Evolutionary conservation across 2,329 filamentous ascomycete species (phyloP), one percentile per base, ranked within the genome.

Genomic region (Phyllosticta citrichinensis): DNA sequence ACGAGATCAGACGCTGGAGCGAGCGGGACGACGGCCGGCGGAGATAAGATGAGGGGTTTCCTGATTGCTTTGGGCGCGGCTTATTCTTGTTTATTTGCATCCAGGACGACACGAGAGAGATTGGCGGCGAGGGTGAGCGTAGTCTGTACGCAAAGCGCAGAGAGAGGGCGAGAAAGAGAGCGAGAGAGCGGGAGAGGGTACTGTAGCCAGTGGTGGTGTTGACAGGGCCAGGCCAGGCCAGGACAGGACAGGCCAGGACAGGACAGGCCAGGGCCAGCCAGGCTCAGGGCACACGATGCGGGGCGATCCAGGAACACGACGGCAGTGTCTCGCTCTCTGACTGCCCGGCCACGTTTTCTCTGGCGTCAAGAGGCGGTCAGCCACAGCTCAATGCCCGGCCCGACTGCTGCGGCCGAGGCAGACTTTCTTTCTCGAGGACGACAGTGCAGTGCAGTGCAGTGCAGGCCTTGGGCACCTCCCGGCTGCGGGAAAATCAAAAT

Each of bases 221-320:
- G 58, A 47, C 55, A 61, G 57, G 52, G 55, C 54, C 27, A 30
- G 53, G 17, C 3, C 5, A 55, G 20, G 14, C 3, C 27, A 52
- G 33, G 27, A 27, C 25, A 27, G 51, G 25, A 2, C 6, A 33
- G 17, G 53, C 24, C 58, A 27, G 54, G 19, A n/a, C 58, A 35
- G 57, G 25, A 24, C 55, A 25, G 6, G 35, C 6, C 8, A 35
- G 27, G 51, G 17, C 25, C n/a, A 24, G 17, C n/a, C 50, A 27
- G 55, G 54, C 33, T 14, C 20, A 19, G 27, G 54, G 27, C 54
- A 19, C 25, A 19, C 22, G 12, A 55, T 27, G 27, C 54, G 27
- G 60, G 52, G 60, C 60, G 60, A 58, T 51, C 51, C 59, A 54
- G 55, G 57, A 57, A 56, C 55, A 53, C 55, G 30, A n/a, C 12